Base-by-base conservation (phyloP, 2,329 filamentous ascomycete species). In the Stagonosporopsis rhizophila region DNA sequence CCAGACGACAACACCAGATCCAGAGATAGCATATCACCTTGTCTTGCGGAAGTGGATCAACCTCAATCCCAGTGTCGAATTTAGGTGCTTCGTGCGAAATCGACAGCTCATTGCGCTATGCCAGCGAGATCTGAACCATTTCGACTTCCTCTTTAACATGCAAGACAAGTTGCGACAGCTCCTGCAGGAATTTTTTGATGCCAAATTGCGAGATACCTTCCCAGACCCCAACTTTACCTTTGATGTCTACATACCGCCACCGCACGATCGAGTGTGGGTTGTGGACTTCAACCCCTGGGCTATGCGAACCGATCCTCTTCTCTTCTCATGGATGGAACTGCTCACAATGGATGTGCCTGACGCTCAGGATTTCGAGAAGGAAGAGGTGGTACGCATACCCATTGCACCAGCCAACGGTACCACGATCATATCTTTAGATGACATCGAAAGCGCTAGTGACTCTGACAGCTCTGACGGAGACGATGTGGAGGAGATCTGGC, bases 281-380 rank as follows among this genome's bases (percentile, higher is more conserved):
- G 89, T 99, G 44, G 95, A 99, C 72, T 90, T 99, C 70, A 98
- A 98, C 70, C 92, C 95, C 0, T 99, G 94, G 91, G 94, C 94
- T 1, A 85, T 87, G 38, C 83, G 91, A 58, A 99, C 95, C 0
- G 95, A 99, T 78, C 89, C 91, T 4, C 77, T 98, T 40, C 81
- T 97, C 1, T 99, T 96, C 73, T 89, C 87, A 39, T 99, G 95
- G 95, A 74, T 89, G 59, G 94, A 98, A 78, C 82, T 99, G 37
- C 80, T 98, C 56, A 87, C 85, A 0, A 84, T 91, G 79, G 82
- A 87, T 32, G 86, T 90, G 8, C 83, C 85, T 1, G 56, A 60
- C 7, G 19, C 39, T 15, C 27, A 41, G 11, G 42, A 41, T 27
- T 15, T 41, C 8, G 58, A 58, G 9, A 41, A 50, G 8, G 64